These are phyloP conservation scores for Monilinia fructigena DNA, from an alignment of 2,329 filamentous ascomycete genomes.

Conservation along the genomic window DNA sequence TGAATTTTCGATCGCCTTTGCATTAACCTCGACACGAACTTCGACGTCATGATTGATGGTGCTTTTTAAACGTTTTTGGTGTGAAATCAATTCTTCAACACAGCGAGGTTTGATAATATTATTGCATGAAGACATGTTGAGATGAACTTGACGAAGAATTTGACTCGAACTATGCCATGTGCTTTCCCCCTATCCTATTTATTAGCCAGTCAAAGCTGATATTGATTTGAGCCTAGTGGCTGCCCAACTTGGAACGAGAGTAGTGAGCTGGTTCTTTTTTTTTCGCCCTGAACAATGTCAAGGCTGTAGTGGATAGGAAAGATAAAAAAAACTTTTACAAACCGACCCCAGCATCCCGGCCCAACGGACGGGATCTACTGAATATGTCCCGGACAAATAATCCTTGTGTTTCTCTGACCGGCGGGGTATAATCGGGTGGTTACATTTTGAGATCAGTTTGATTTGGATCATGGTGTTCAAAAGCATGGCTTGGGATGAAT, in stretches of 20 bases:
- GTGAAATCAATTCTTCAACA: neutral
- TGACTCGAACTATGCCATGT: neutral
- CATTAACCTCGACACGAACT: neutral
- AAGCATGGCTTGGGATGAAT: neutral
- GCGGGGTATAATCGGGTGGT: neutral
- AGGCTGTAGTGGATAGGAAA: constrained; percentile 12
- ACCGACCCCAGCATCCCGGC: neutral
- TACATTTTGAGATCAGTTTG: neutral
- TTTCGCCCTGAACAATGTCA: neutral
- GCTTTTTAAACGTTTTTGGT: neutral
- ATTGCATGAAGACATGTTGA: constrained; percentile 4
- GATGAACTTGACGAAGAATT: neutral
- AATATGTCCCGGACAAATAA: neutral
- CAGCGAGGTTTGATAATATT: neutral
- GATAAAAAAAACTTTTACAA: neutral
- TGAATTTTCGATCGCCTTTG: neutral
- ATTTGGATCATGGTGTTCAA: neutral
- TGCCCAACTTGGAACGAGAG: neutral
- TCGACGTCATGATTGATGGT: constrained; percentile 2
- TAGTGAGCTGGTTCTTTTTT: neutral
- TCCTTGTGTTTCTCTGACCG: neutral
- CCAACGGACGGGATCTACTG: neutral
- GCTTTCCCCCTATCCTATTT: neutral
- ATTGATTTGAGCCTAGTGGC: neutral
- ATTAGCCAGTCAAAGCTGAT: neutral